phyloP scores from a whole-genome alignment of 2,329 filamentous ascomycete genomes.

The Paecilomyces fulvus region DNA sequence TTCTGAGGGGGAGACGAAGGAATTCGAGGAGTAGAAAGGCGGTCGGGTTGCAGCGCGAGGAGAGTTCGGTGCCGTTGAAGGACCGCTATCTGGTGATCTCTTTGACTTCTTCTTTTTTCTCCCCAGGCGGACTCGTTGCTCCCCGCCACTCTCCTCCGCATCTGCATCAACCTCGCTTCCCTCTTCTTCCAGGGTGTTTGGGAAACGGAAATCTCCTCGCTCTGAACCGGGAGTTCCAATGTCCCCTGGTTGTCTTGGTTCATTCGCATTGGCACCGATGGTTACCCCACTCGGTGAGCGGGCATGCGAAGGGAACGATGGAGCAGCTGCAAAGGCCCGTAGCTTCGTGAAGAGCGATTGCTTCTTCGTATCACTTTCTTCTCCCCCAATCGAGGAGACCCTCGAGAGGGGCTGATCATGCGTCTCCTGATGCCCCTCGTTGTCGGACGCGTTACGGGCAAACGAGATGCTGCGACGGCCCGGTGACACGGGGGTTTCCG shows the following conservation, averaged over 20 bases:
- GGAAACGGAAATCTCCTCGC: slow-evolving; percentile 42
- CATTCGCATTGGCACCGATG: slow-evolving; percentile 26
- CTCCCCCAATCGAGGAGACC: slow-evolving; percentile 55
- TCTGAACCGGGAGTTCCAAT: slow-evolving; percentile 41
- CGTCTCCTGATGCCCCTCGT: slow-evolving; percentile 26
- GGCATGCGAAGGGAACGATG: slow-evolving; percentile 41
- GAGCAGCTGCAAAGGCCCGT: slow-evolving; percentile 59
- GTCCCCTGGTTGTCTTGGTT: slow-evolving; percentile 31
- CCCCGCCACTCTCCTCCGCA: slow-evolving; percentile 78
- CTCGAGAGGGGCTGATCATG: slow-evolving; percentile 47
- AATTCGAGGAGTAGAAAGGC: slow-evolving; percentile 37
- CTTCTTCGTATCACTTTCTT: slow-evolving; percentile 56
- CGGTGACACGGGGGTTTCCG: slow-evolving; percentile 28
- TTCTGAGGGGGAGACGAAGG: slow-evolving; percentile 38
- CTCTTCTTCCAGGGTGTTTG: slow-evolving; percentile 47
- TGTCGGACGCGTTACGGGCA: slow-evolving; percentile 46
- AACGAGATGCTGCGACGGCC: slow-evolving; percentile 69
- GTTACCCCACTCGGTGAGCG: slow-evolving; percentile 42
- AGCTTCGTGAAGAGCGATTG: slow-evolving; percentile 70
- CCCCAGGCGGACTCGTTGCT: slow-evolving; percentile 48
- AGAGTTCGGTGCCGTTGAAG: slow-evolving; percentile 60
- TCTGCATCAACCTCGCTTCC: slow-evolving; percentile 69
- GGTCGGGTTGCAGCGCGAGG: slow-evolving; percentile 33
- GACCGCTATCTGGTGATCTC: slow-evolving; percentile 43
- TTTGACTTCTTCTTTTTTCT: slow-evolving; percentile 59